Evolutionary conservation across 208 protist genomes (phyloP).

Genomic region (Lotmaria passim): DNA sequence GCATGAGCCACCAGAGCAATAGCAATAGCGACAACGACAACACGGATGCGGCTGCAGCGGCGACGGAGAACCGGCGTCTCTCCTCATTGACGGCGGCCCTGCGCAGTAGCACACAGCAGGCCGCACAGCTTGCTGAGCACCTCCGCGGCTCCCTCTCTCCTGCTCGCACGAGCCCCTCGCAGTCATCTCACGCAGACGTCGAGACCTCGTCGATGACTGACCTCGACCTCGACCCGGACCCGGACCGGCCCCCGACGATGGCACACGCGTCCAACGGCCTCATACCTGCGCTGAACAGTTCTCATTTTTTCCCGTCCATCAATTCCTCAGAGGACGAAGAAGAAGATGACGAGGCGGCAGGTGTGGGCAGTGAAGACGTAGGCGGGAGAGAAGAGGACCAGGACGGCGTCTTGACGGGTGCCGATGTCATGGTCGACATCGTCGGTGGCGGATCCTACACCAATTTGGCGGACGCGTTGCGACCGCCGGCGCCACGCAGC

Average conservation of each 20-base stretch:
- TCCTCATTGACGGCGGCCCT: slow-evolving; percentile 6
- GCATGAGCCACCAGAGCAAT: too few relatives aligned
- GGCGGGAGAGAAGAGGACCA: neutral
- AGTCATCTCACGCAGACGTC: neutral
- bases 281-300: slow-evolving; percentile 8
- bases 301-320: neutral
- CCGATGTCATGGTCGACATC: neutral
- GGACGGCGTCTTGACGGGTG: neutral
- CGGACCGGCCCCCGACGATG: slow-evolving; percentile 31
- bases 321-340: neutral
- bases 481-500: slow-evolving; percentile 28
- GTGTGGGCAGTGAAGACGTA: too few relatives aligned
- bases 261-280: slow-evolving; percentile 28
- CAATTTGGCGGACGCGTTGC: slow-evolving; percentile 4
- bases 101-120: slow-evolving; percentile 18
- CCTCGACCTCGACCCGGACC: neutral
- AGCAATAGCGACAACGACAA: neutral
- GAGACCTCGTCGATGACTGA: neutral
- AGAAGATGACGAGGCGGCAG: slow-evolving; percentile 7
- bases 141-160: slow-evolving; percentile 12
- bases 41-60: neutral
- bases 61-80: slow-evolving; percentile 1
- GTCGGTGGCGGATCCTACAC: neutral
- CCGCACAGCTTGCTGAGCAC: slow-evolving; percentile 11
- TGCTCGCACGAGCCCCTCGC: neutral